Conservation (phyloP, 2,329 filamentous ascomycete genomes). For the Fusarium nygamai region DNA sequence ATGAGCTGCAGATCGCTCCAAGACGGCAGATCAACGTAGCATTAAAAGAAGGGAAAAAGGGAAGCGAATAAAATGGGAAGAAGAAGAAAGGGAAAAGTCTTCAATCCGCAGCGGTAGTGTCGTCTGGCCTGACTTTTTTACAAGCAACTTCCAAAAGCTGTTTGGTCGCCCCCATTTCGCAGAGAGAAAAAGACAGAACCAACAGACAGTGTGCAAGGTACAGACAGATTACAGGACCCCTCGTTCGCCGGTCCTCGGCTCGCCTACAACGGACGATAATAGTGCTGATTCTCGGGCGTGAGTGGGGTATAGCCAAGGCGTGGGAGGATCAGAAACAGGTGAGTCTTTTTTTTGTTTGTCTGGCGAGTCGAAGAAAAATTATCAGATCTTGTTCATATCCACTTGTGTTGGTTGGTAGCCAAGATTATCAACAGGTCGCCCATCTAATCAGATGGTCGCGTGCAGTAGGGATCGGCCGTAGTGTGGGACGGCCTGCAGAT, state of each 20-base stretch:
- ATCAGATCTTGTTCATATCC: conserved; percentile 17
- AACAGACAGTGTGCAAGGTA: background rate
- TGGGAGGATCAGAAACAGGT: background rate
- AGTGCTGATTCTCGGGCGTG: background rate
- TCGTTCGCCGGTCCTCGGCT: conserved; percentile 6
- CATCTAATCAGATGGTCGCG: conserved; percentile 24
- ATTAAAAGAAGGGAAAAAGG: background rate
- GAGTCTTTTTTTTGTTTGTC: background rate
- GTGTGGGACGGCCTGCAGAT: conserved; percentile 2
- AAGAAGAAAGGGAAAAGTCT: background rate
- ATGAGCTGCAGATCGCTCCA: background rate
- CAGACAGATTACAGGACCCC: background rate
- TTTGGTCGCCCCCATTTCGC: conserved; percentile 1
- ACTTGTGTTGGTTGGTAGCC: conserved; percentile 5
- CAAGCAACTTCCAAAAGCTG: background rate
- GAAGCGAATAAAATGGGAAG: background rate
- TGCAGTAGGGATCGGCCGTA: conserved; percentile 9
- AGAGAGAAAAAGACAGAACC: background rate
- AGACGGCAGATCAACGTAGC: background rate
- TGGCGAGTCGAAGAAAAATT: background rate
- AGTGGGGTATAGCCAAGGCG: background rate
- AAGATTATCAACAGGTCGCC: conserved; percentile 14
- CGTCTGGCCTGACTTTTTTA: conserved; percentile 15
- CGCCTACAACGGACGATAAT: background rate
- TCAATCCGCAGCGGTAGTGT: background rate